phyloP scores from a whole-genome alignment of 192 early-diverging fungal species.

The Phlyctochytrium arcticum region DNA sequence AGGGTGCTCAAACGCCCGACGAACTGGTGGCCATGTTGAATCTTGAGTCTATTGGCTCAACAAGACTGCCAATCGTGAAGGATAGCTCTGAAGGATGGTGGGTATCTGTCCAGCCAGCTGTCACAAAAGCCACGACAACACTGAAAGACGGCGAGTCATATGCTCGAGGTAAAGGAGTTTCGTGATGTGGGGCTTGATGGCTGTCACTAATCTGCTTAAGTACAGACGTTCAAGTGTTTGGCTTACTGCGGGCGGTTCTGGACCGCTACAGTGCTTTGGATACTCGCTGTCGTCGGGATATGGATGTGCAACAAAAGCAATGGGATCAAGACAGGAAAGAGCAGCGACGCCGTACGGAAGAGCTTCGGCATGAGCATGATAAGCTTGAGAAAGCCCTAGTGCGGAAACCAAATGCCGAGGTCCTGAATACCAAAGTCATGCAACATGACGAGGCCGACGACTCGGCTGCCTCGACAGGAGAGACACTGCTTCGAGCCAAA shows the following conservation, averaged over 20 bases:
- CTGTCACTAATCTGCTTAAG: neutral
- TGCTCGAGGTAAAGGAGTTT: too few species aligned
- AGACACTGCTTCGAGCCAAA: too few species aligned
- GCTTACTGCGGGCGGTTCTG: neutral
- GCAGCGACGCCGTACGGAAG: conserved; percentile 4
- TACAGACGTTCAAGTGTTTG: neutral
- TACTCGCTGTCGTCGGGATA: neutral
- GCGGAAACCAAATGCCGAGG: neutral
- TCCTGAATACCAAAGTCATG: too few species aligned
- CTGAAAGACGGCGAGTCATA: too few species aligned
- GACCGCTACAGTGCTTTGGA: neutral
- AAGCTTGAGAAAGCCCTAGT: neutral
- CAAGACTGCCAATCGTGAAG: too few species aligned
- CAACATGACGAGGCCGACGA: too few species aligned
- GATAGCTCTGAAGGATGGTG: neutral
- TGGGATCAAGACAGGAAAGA: conserved; percentile 11
- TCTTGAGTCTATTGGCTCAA: too few species aligned
- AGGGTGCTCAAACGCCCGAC: neutral
- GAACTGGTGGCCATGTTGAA: neutral
- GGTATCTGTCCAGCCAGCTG: neutral
- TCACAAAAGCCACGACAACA: too few species aligned
- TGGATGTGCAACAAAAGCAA: neutral
- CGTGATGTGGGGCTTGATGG: too few species aligned
- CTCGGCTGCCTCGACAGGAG: too few species aligned
- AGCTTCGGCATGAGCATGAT: neutral